These are phyloP conservation scores for Colletotrichum tamarilloi DNA, from an alignment of 2,329 filamentous ascomycete species.

Conservation along the genomic window DNA sequence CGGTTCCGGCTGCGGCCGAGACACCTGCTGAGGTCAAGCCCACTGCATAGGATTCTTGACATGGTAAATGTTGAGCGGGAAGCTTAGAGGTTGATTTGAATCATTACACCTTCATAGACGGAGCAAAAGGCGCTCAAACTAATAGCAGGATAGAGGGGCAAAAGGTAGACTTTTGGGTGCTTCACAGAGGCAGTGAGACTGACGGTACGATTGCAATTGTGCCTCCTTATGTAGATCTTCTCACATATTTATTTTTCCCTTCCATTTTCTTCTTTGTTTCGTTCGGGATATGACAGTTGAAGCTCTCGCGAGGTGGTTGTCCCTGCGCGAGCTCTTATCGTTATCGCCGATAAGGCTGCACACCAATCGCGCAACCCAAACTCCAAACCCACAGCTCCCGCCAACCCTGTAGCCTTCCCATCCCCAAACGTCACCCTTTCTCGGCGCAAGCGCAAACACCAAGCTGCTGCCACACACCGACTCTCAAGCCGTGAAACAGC, in stretches of 20 bases:
- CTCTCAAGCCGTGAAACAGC: neutral
- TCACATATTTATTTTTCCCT: neutral
- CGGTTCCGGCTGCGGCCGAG: neutral
- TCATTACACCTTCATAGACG: neutral
- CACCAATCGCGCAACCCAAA: neutral
- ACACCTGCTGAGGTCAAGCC: constrained; percentile 1
- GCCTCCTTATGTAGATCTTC: neutral
- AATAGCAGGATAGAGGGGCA: neutral
- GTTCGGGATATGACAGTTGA: neutral
- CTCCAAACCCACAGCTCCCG: neutral
- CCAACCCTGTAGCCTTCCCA: constrained; percentile 3
- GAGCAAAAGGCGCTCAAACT: neutral
- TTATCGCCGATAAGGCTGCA: constrained; percentile 33
- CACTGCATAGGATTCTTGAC: neutral
- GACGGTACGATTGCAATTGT: neutral
- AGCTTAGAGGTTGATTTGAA: neutral
- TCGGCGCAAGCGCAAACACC: constrained; percentile 2
- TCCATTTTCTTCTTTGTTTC: neutral
- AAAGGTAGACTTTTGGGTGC: neutral
- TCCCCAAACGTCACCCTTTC: constrained; percentile 16
- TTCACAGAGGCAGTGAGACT: neutral
- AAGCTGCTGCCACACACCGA: neutral
- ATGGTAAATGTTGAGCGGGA: neutral
- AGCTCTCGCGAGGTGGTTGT: neutral
- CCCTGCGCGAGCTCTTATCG: constrained; percentile 26